These are phyloP conservation scores for Allium sativum DNA, from an alignment of 106 monocot species.

Conservation along the genomic window DNA sequence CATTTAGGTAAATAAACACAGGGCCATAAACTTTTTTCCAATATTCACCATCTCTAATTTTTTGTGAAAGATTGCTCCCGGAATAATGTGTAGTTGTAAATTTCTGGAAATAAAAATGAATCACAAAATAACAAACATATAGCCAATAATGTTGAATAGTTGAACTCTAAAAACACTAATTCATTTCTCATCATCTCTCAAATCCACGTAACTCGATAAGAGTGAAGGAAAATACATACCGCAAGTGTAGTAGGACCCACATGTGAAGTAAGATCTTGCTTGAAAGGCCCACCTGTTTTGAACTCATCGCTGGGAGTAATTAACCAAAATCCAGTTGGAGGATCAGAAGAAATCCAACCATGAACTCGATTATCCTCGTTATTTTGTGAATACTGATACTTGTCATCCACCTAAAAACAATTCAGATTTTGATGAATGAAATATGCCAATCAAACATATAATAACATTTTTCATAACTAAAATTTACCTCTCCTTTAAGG, in stretches of 20 bases:
- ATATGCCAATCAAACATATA: too few species aligned
- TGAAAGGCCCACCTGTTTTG: constrained; percentile 65
- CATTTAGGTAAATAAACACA: constrained; percentile 72
- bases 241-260: constrained; percentile 75
- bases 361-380: constrained; percentile 71
- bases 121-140: too few species aligned
- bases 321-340: constrained; percentile 62
- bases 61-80: constrained; percentile 37
- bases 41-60: constrained; percentile 45
- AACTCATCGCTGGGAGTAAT: constrained; percentile 93
- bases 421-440: not conserved
- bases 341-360: constrained; percentile 63
- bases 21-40: constrained; percentile 80
- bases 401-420: constrained; percentile 73
- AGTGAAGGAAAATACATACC: constrained; percentile 27
- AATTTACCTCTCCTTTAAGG: constrained; percentile 39
- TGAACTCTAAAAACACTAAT: too few species aligned
- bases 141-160: too few species aligned
- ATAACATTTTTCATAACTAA: too few species aligned
- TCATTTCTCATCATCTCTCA: too few species aligned
- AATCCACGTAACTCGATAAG: not conserved
- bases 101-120: constrained; percentile 22
- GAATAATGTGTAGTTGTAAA: constrained; percentile 66
- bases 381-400: constrained; percentile 83
- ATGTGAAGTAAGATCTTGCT: constrained; percentile 78